Evolutionary conservation across 306 rosid species (phyloP).

Genomic region (Cicer chorassanicum): DNA sequence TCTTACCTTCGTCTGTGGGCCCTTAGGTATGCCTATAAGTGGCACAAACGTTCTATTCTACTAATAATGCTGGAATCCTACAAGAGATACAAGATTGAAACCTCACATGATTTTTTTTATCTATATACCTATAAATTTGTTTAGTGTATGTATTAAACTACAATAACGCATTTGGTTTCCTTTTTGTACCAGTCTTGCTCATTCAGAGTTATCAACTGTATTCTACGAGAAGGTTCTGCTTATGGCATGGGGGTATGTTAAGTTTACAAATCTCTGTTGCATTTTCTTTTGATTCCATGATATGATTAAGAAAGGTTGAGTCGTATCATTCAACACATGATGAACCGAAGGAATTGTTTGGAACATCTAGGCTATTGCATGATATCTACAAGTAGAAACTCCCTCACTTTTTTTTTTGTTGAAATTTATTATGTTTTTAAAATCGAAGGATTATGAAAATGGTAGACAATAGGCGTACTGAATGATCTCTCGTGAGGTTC

Average conservation of each 20-base stretch:
- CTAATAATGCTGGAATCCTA: neutral
- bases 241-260: constrained; percentile 63
- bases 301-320: constrained; percentile 36
- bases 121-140: constrained; percentile 9
- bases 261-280: constrained; percentile 35
- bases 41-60: neutral
- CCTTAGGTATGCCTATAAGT: constrained; percentile 68
- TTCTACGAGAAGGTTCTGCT: constrained; percentile 91
- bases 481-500: neutral
- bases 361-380: neutral
- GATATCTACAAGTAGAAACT: constrained; percentile 10
- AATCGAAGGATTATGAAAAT: constrained; percentile 20
- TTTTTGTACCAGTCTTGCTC: constrained; percentile 79
- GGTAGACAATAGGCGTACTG: neutral
- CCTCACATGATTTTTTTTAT: constrained; percentile 28
- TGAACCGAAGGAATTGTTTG: neutral
- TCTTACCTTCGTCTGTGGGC: constrained; percentile 99
- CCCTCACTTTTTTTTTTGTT: neutral
- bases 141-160: constrained; percentile 12
- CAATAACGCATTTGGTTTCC: constrained; percentile 23
- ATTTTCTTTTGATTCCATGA: constrained; percentile 36
- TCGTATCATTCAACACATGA: constrained; percentile 3
- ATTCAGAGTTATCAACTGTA: constrained; percentile 90
- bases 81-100: constrained; percentile 15
- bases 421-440: neutral